phyloP scores from a whole-genome alignment of 2,329 filamentous ascomycete species.

The Fusarium pseudograminearum region DNA sequence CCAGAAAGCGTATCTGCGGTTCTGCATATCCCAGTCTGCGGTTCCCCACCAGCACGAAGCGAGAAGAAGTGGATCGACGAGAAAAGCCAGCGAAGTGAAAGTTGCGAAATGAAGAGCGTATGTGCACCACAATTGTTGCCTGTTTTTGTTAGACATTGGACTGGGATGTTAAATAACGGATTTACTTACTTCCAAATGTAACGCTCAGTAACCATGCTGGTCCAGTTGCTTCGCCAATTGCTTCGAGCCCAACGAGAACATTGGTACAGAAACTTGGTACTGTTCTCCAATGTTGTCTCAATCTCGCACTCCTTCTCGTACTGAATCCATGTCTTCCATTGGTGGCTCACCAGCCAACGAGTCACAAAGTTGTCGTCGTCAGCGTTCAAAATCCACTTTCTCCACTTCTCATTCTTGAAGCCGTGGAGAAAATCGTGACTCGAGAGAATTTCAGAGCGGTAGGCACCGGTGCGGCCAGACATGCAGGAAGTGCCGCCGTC shows the following conservation, averaged over 20 bases:
- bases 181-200: constrained; percentile 86
- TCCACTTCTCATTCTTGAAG: constrained; percentile 93
- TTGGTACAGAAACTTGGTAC: constrained; percentile 89
- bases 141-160: constrained; percentile 54
- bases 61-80: constrained; percentile 80
- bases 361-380: constrained; percentile 99
- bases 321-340: constrained; percentile 95
- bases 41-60: constrained; percentile 77
- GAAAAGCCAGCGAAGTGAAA: constrained; percentile 86
- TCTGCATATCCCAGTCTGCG: constrained; percentile 65
- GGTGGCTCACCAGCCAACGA: constrained; percentile 91
- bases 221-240: constrained; percentile 98
- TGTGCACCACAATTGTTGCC: constrained; percentile 91
- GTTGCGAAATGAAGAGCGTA: constrained; percentile 95
- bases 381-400: constrained; percentile 89
- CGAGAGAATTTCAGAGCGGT: constrained; percentile 87
- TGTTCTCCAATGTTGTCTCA: constrained; percentile 91
- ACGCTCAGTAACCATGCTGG: constrained; percentile 85
- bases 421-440: constrained; percentile 87
- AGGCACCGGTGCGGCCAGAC: constrained; percentile 92
- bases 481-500: constrained; percentile 97
- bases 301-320: constrained; percentile 92
- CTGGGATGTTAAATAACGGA: neutral
- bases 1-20: constrained; percentile 68
- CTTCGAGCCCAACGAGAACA: constrained; percentile 95